A percentile compares a stretch with the other conserved stretches of the same genome.
phyloP scores from a whole-genome alignment of 208 protist species.

The Wallacemonas rigidus region DNA sequence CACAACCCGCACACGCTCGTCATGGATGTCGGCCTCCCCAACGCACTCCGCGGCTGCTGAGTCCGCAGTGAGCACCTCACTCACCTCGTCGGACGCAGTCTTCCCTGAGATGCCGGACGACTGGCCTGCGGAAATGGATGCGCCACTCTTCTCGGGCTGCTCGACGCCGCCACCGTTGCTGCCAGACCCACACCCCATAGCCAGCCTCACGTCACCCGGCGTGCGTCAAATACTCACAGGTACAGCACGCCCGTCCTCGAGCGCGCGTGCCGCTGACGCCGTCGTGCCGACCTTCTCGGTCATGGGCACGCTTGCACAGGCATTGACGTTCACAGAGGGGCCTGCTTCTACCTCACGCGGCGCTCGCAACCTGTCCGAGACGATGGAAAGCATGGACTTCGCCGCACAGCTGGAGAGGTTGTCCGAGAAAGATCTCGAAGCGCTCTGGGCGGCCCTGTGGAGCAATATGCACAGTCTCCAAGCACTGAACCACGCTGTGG shows the following conservation, averaged over 20 bases:
- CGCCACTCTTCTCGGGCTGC: not conserved
- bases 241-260: not conserved
- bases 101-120: not conserved
- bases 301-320: not conserved
- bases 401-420: conserved; percentile 37
- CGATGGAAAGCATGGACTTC: conserved; percentile 40
- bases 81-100: not conserved
- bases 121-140: not conserved
- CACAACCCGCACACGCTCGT: not conserved
- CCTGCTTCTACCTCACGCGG: not conserved
- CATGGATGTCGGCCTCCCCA: conserved; percentile 8
- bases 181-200: not conserved
- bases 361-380: conserved; percentile 5
- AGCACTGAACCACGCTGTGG: conserved; percentile 37
- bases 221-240: not conserved
- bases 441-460: conserved; percentile 49
- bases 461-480: conserved; percentile 42
- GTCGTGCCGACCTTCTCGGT: not conserved
- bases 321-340: not conserved
- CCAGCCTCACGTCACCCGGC: not conserved
- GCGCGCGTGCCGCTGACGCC: not conserved
- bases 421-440: conserved; percentile 47
- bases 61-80: not conserved
- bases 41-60: not conserved
- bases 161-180: conserved; percentile 6